Conservation (phyloP, 768 basidiomycete genomes). For the Boletus rufocinnamomeus region DNA sequence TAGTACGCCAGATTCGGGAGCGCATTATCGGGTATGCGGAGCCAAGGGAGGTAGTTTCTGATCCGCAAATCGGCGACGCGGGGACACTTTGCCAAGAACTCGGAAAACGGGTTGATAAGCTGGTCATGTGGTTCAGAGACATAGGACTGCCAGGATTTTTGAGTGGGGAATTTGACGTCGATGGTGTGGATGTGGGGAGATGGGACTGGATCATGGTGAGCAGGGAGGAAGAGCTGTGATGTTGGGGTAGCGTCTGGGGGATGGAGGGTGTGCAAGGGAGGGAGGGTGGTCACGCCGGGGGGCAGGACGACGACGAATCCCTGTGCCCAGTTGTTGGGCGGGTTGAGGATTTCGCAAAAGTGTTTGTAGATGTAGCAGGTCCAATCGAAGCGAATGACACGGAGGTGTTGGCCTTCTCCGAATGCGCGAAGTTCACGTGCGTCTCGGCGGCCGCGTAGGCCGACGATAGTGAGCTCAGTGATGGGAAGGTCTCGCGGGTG, state of each 20-base stretch:
- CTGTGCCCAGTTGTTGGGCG: slow-evolving; percentile 17
- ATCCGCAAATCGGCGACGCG: slow-evolving; percentile 22
- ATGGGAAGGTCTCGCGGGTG: slow-evolving; percentile 43
- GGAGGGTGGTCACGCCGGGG: slow-evolving; percentile 3
- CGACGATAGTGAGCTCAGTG: slow-evolving; percentile 43
- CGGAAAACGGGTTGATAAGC: slow-evolving; percentile 28
- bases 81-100: slow-evolving; percentile 30
- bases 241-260: background rate
- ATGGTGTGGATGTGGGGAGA: slow-evolving; percentile 31
- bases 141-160: slow-evolving; percentile 33
- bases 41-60: slow-evolving; percentile 32
- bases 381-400: slow-evolving; percentile 46
- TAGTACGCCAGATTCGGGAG: slow-evolving; percentile 24
- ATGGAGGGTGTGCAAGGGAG: slow-evolving; percentile 16
- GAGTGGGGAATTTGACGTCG: slow-evolving; percentile 34
- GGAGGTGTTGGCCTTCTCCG: slow-evolving; percentile 39
- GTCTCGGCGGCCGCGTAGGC: slow-evolving; percentile 35
- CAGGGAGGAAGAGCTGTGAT: slow-evolving; percentile 5
- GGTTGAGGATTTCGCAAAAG: slow-evolving; percentile 15
- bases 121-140: slow-evolving; percentile 31
- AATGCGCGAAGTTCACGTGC: slow-evolving; percentile 34
- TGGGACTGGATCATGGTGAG: slow-evolving; percentile 15
- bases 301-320: slow-evolving; percentile 14
- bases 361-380: slow-evolving; percentile 41
- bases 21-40: slow-evolving; percentile 20